phyloP scores from a whole-genome alignment of 495 filamentous ascomycete genomes.

The Penicillium nucicola region DNA sequence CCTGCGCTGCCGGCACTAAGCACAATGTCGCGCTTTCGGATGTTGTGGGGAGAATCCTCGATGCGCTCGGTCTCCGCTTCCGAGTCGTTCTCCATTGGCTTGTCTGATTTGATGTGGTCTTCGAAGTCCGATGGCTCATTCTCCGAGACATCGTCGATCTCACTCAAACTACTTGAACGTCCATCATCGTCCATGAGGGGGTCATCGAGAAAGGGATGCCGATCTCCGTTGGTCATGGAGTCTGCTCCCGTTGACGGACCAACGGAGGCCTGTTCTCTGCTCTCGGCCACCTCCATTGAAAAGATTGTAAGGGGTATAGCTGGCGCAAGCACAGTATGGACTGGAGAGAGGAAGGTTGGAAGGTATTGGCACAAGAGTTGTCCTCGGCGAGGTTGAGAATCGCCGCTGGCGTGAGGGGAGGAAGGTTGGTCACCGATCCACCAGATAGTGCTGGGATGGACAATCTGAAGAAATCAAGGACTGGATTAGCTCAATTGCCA shows the following conservation, averaged over 20 bases:
- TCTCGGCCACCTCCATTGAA: slow-evolving; percentile 43
- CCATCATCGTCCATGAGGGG: slow-evolving; percentile 40
- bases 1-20: slow-evolving; percentile 49
- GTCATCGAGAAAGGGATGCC: slow-evolving; percentile 37
- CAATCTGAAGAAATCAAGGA: slow-evolving; percentile 14
- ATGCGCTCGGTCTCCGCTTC: slow-evolving; percentile 96
- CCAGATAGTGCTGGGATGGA: slow-evolving; percentile 2
- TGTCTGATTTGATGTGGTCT: slow-evolving; percentile 37
- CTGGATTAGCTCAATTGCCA: slow-evolving; percentile 29
- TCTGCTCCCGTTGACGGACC: slow-evolving; percentile 33
- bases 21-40: slow-evolving; percentile 59
- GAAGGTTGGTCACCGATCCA: slow-evolving; percentile 20
- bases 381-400: slow-evolving; percentile 13
- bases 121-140: slow-evolving; percentile 57
- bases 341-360: not conserved
- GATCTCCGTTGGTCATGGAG: slow-evolving; percentile 37
- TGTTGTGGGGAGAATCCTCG: slow-evolving; percentile 84
- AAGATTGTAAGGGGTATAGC: not conserved
- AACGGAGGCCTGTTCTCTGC: slow-evolving; percentile 36
- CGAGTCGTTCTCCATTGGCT: slow-evolving; percentile 69
- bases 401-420: slow-evolving; percentile 17
- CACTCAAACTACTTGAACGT: slow-evolving; percentile 78
- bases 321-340: not conserved
- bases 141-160: slow-evolving; percentile 78
- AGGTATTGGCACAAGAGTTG: slow-evolving; percentile 6